These are phyloP conservation scores for Neurospora sp. DNA, from an alignment of 495 filamentous ascomycete genomes.

Conservation along the genomic window DNA sequence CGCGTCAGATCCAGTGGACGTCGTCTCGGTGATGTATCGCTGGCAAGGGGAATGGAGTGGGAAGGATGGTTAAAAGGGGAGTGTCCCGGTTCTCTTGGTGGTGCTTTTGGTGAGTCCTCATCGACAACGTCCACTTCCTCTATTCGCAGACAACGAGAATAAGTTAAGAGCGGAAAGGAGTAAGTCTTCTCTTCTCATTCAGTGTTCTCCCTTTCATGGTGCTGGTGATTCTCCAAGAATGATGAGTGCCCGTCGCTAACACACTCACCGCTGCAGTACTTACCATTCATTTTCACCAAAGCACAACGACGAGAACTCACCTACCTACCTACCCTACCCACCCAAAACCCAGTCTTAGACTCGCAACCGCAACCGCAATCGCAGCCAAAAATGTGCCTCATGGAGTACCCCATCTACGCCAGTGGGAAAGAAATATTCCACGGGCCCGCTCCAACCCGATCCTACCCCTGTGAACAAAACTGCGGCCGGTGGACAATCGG, in stretches of 20 bases:
- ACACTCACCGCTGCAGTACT: no score
- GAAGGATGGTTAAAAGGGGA: neutral
- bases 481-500: neutral
- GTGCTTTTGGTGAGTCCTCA: neutral
- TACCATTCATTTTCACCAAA: no score
- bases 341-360: no score
- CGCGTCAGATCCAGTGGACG: neutral
- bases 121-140: neutral
- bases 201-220: no score
- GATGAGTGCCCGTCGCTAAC: no score
- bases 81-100: neutral
- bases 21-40: neutral
- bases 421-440: neutral
- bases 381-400: neutral
- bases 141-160: neutral
- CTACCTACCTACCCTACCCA: no score
- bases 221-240: no score
- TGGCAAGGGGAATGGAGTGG: neutral
- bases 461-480: neutral
- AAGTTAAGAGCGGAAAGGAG: neutral
- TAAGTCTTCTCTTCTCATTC: no score
- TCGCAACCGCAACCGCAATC: no score
- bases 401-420: neutral
- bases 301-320: no score
- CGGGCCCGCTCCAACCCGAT: neutral